phyloP scores from a whole-genome alignment of 495 filamentous ascomycete species.

The Aspergillus wentii region DNA sequence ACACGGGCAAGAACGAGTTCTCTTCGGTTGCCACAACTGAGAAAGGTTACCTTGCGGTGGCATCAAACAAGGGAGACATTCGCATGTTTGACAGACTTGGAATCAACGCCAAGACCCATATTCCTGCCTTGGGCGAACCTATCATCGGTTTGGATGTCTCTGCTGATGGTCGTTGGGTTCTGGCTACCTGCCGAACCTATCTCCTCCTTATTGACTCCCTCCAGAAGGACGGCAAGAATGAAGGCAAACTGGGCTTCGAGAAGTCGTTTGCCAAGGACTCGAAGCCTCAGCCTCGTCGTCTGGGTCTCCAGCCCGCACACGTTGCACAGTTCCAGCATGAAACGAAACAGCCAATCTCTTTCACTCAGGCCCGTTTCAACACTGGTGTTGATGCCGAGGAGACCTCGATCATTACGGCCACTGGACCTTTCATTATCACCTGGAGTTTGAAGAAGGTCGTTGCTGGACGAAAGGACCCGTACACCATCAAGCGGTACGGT shows the following conservation, averaged over 20 bases:
- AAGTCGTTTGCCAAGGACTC: conserved; percentile 85
- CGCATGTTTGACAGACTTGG: conserved; percentile 94
- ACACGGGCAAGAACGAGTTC: conserved; percentile 93
- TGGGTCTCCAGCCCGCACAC: conserved; percentile 80
- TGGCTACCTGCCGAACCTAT: conserved; percentile 93
- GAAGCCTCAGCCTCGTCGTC: conserved; percentile 89
- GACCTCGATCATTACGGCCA: conserved; percentile 93
- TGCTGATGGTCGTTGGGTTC: conserved; percentile 90
- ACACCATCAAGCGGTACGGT: conserved; percentile 90
- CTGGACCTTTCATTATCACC: conserved; percentile 93
- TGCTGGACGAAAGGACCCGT: conserved; percentile 73
- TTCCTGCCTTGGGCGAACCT: conserved; percentile 90
- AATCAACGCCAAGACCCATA: conserved; percentile 95
- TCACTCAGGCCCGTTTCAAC: conserved; percentile 92
- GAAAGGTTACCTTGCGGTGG: conserved; percentile 94
- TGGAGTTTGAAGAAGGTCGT: conserved; percentile 92
- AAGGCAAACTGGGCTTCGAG: conserved; percentile 96
- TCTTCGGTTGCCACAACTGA: conserved; percentile 90
- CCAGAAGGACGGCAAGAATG: conserved; percentile 91
- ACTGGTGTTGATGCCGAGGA: conserved; percentile 75
- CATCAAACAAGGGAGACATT: conserved; percentile 95
- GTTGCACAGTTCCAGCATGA: conserved; percentile 97
- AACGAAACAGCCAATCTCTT: conserved; percentile 77
- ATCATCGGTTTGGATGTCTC: conserved; percentile 94
- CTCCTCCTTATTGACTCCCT: conserved; percentile 86